Base-by-base conservation (phyloP, 2,329 filamentous ascomycete species). In the Colletotrichum magnum region DNA sequence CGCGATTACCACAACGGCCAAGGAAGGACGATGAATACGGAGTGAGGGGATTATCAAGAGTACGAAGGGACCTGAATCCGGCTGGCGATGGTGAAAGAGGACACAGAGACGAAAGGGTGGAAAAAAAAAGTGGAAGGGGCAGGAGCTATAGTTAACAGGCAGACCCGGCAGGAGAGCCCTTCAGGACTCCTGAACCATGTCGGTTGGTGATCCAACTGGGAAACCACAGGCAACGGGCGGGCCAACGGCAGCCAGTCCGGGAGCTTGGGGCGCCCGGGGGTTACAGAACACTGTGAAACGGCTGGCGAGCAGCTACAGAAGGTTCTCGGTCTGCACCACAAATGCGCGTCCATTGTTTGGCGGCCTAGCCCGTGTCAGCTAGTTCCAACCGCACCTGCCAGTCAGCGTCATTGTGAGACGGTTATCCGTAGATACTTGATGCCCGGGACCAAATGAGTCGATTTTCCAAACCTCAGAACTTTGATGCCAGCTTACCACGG, bases 231-330 rank as follows among this genome's bases (percentile, higher is more conserved):
- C 57, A 59, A 68, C 15, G 21, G 21, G 21, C 21, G 21, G 21
- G 21, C 21, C 57, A 59, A 68, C 15, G 54, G 53, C 57, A 59
- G 64, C 15, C 15, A 16, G 45, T n/a, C 16, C 16, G 45, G 69
- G 65, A 71, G 69, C 69, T 71, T 69, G 67, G 69, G 60, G 54
- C 69, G 56, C 56, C 18, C 18, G 51, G 65, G 64, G 58, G 54
- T 10, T 24, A 48, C 41, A 51, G 50, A 56, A 45, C 50, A 57
- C 65, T 36, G 45, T 68, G 66, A 69, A 66, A 69, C 66, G 43
- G 48, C 50, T 60, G 56, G 50, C 24, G 45, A 59, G 62, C 50
- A 69, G 66, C 62, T 60, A 32, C 66, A 69, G 66, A 69, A 58
- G 45, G 39, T 9, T 7, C 7, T 36, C 32, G 21, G 21, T 24